Conservation (phyloP, 306 rosid species). For the Nissolia schottii region DNA sequence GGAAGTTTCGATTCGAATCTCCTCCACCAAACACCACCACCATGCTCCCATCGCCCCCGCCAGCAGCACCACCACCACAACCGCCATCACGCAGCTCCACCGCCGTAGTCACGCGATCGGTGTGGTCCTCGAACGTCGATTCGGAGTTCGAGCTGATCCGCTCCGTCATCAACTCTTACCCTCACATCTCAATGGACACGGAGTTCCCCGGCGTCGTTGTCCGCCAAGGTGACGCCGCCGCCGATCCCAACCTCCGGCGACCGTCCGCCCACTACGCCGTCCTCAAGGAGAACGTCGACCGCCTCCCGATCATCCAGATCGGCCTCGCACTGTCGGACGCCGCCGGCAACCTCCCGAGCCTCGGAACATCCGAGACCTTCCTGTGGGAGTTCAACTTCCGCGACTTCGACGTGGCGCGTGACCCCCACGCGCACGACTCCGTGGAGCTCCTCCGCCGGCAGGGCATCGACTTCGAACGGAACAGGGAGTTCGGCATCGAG, state of each 20-base stretch:
- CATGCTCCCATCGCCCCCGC: conserved; percentile 18
- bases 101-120: conserved; percentile 45
- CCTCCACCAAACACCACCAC: neutral
- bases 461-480: conserved; percentile 60
- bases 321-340: conserved; percentile 55
- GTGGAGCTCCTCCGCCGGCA: conserved; percentile 50
- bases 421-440: conserved; percentile 53
- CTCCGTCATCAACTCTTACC: conserved; percentile 33
- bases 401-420: conserved; percentile 59
- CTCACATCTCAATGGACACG: conserved; percentile 60
- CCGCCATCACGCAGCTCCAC: neutral
- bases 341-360: conserved; percentile 46
- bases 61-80: neutral
- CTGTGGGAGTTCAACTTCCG: conserved; percentile 70
- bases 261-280: conserved; percentile 31
- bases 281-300: conserved; percentile 65
- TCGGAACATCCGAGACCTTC: conserved; percentile 31
- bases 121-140: conserved; percentile 53
- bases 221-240: conserved; percentile 27
- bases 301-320: conserved; percentile 57
- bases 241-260: neutral
- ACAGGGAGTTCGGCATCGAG: conserved; percentile 37
- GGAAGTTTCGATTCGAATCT: neutral
- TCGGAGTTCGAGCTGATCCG: conserved; percentile 47
- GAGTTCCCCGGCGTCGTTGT: conserved; percentile 65